phyloP scores from a whole-genome alignment of 495 filamentous ascomycete species.

The Parmelia sp. region DNA sequence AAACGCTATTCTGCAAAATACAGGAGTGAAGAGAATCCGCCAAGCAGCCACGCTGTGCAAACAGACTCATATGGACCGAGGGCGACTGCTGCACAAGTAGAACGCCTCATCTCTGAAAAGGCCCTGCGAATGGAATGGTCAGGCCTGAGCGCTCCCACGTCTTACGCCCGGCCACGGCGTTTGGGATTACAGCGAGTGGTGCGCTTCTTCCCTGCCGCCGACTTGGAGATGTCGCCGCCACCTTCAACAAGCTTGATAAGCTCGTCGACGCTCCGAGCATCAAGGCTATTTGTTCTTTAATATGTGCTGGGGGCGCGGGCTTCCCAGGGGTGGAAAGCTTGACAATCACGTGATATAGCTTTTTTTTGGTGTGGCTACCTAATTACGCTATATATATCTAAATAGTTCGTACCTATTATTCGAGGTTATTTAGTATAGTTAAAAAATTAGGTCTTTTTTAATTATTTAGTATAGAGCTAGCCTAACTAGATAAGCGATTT shows the following conservation, averaged over 20 bases:
- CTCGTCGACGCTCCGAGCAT: slow-evolving; percentile 76
- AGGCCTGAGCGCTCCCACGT: slow-evolving; percentile 8
- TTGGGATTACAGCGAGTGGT: slow-evolving; percentile 65
- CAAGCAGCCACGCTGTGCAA: neutral
- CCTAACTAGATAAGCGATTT: too few relatives aligned
- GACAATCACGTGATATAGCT: too few relatives aligned
- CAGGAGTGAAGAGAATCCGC: neutral
- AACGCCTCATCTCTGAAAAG: neutral
- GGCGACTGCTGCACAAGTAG: neutral
- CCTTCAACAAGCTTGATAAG: slow-evolving; percentile 84
- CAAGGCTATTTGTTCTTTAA: slow-evolving; percentile 43
- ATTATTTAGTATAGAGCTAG: too few relatives aligned
- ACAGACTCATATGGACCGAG: neutral
- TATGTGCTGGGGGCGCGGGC: too few relatives aligned
- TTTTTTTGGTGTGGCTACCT: too few relatives aligned
- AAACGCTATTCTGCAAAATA: neutral
- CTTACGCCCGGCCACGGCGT: slow-evolving; percentile 44
- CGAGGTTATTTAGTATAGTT: too few relatives aligned
- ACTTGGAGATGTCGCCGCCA: slow-evolving; percentile 50
- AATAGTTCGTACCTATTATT: too few relatives aligned
- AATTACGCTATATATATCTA: too few relatives aligned
- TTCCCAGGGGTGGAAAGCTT: too few relatives aligned
- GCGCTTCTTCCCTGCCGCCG: slow-evolving; percentile 63
- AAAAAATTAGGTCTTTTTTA: too few relatives aligned
- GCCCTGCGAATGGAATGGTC: neutral